These are phyloP conservation scores for Calocybe gangraenosa DNA, from an alignment of 768 basidiomycete genomes.

Conservation along the genomic window DNA sequence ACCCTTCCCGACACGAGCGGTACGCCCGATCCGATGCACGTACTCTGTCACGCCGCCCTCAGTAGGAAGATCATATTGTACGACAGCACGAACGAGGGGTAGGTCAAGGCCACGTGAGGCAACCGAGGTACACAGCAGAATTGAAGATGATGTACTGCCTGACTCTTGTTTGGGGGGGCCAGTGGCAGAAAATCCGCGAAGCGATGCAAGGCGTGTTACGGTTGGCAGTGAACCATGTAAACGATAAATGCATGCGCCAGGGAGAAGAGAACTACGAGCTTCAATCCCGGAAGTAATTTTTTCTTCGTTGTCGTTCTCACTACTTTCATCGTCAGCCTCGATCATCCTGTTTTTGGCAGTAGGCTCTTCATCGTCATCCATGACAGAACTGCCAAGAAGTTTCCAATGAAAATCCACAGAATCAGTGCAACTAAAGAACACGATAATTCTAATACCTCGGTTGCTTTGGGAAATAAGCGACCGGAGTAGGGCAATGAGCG, in stretches of 20 bases:
- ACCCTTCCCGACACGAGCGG: slow-evolving; percentile 92
- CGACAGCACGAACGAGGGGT: slow-evolving; percentile 87
- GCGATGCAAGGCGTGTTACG: slow-evolving; percentile 69
- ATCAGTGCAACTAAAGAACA: slow-evolving; percentile 96
- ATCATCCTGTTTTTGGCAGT: slow-evolving; percentile 19
- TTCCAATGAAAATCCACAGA: slow-evolving; percentile 98
- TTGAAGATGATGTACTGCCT: slow-evolving; percentile 31
- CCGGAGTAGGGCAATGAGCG: slow-evolving; percentile 82
- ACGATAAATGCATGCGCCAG: slow-evolving; percentile 77
- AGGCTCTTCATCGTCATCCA: slow-evolving; percentile 41
- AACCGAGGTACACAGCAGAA: slow-evolving; percentile 94
- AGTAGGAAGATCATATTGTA: slow-evolving; percentile 97
- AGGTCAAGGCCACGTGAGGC: slow-evolving; percentile 98
- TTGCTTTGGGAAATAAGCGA: slow-evolving; percentile 62
- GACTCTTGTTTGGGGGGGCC: slow-evolving; percentile 23
- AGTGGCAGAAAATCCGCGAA: slow-evolving; percentile 72
- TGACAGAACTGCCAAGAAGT: slow-evolving; percentile 66
- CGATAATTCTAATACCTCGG: slow-evolving; percentile 73
- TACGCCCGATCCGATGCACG: slow-evolving; percentile 94
- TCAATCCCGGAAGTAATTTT: slow-evolving; percentile 22
- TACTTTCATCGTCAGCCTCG: slow-evolving; percentile 21
- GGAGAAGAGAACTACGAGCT: slow-evolving; percentile 70
- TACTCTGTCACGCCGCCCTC: slow-evolving; percentile 97
- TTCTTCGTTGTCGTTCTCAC: slow-evolving; percentile 21
- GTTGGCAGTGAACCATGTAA: slow-evolving; percentile 92